A percentile compares a stretch with the other conserved stretches of the same genome.
Conservation (phyloP, 2,329 filamentous ascomycete species). For the Neofusicoccum parvum region DNA sequence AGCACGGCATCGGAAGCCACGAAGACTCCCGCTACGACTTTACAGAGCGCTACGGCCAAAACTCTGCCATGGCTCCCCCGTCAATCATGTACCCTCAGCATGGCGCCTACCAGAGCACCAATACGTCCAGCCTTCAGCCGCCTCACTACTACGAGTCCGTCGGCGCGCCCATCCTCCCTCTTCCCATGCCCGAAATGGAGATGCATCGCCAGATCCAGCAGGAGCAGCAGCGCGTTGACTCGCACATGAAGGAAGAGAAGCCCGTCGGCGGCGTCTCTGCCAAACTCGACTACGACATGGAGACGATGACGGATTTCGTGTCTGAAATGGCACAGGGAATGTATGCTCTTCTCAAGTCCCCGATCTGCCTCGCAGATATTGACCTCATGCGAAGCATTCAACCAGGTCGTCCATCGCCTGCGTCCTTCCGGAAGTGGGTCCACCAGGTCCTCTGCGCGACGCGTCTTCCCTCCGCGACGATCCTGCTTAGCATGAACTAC, state of each 20-base stretch:
- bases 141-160: constrained; percentile 49
- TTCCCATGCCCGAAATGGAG: constrained; percentile 46
- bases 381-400: constrained; percentile 65
- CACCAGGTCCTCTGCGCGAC: constrained; percentile 88
- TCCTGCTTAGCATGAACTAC: constrained; percentile 87
- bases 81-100: constrained; percentile 40
- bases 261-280: constrained; percentile 85
- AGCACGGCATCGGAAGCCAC: constrained; percentile 43
- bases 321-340: constrained; percentile 81
- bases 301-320: constrained; percentile 93
- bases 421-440: constrained; percentile 88
- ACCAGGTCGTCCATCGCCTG: constrained; percentile 63
- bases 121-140: constrained; percentile 36
- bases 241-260: constrained; percentile 62
- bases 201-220: constrained; percentile 36
- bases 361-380: constrained; percentile 63
- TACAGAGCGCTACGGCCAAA: constrained; percentile 49
- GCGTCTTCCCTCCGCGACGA: constrained; percentile 85
- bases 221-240: constrained; percentile 41
- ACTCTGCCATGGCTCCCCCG: constrained; percentile 41
- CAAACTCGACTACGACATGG: constrained; percentile 95
- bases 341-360: constrained; percentile 61
- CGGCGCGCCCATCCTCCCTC: constrained; percentile 48
- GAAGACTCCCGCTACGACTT: constrained; percentile 50
- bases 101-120: constrained; percentile 41